Base-by-base conservation (phyloP, 768 basidiomycete species). In the Hydnum rufescens region DNA sequence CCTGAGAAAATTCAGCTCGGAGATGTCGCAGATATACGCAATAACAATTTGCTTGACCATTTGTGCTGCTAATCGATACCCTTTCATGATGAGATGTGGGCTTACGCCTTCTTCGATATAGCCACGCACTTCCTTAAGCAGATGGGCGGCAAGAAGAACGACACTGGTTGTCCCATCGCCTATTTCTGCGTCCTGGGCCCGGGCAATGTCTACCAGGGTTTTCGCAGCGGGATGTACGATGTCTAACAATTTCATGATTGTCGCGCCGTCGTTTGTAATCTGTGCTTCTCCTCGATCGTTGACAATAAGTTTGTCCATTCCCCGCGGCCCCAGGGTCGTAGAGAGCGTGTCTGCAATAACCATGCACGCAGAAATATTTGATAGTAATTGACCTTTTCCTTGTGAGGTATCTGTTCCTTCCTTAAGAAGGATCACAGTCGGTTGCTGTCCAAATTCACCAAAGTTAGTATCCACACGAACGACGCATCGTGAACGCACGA, bases 221-320 rank as follows among this genome's bases (percentile, higher is more conserved):
- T 87, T 77, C 22, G 95, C 95, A 53, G 95, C 93, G 46, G 95
- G 95, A 66, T 99, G 95, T 1, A 99, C 82, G 63, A 99, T 92
- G 58, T 99, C 95, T 56, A 99, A 76, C 55, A 99, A 74, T 66
- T 95, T 93, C 62, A 99, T 73, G 63, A 99, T 95, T 55, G 95
- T 99, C 32, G 95, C 95, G 54, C 95, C 95, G 75, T 99, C 95
- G 66, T 99, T 99, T 22, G 95, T 97, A 63, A 99, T 99, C 69
- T 95, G 93, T 5, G 95, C 89, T 55, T 92, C 83, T 49, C 95
- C 93, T 53, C 90, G 77, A 54, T 86, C 82, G 55, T 81, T 81
- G 2, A 96, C 93, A 58, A 95, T 95, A 43, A 97, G 72, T 65
- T 96, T 97, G 66, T 99, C 95, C 95, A 99, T 97, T 57, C 95